A percentile compares a stretch with the other conserved stretches of the same genome.
These are phyloP conservation scores for Quercus variabilis DNA, from an alignment of 306 rosid species.

Conservation along the genomic window DNA sequence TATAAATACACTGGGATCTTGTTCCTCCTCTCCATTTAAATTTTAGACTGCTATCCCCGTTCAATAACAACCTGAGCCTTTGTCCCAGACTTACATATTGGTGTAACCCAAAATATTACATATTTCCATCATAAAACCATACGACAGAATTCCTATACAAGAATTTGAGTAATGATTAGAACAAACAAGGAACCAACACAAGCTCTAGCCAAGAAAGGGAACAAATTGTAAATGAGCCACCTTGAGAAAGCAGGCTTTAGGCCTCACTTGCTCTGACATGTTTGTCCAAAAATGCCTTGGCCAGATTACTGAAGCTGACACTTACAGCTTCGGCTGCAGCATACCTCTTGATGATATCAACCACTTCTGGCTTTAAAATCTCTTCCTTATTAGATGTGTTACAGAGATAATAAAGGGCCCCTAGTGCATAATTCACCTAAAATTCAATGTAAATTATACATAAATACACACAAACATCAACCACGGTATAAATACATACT, in stretches of 20 bases:
- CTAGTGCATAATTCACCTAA: slow-evolving; percentile 83
- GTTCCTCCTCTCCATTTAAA: too few relatives aligned
- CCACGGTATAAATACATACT: neutral
- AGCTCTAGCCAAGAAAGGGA: neutral
- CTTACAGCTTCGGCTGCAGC: slow-evolving; percentile 67
- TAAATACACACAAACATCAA: neutral
- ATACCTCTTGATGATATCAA: slow-evolving; percentile 70
- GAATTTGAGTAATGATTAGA: neutral
- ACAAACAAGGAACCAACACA: neutral
- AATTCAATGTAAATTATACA: neutral
- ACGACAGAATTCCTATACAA: neutral
- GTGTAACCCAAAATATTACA: too few relatives aligned
- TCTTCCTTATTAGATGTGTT: slow-evolving; percentile 55
- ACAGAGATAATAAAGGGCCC: slow-evolving; percentile 70
- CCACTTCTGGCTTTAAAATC: slow-evolving; percentile 79
- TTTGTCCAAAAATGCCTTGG: slow-evolving; percentile 74
- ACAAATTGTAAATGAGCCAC: neutral
- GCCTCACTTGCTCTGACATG: slow-evolving; percentile 35
- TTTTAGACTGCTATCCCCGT: too few relatives aligned
- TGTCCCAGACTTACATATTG: too few relatives aligned
- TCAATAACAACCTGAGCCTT: too few relatives aligned
- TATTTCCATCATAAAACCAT: too few relatives aligned
- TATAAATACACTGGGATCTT: too few relatives aligned
- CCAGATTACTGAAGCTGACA: slow-evolving; percentile 78
- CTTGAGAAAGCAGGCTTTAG: neutral